Conservation (phyloP, 345 rosid species). For the Euclidium syriacum region DNA sequence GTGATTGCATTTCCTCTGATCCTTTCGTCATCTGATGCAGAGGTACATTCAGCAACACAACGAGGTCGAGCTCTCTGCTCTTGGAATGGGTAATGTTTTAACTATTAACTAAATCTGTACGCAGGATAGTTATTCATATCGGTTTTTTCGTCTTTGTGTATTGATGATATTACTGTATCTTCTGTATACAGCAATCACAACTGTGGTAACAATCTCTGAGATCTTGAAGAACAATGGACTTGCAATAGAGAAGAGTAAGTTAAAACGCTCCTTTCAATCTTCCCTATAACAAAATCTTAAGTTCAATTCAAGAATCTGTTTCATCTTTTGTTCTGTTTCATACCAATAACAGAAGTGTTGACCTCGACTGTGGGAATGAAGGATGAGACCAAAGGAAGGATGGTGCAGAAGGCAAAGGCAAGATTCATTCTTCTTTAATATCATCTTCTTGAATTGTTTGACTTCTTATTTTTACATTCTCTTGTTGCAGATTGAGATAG, state of each 20-base stretch:
- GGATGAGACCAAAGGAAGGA: conserved; percentile 71
- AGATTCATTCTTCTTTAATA: neutral
- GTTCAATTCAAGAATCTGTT: neutral
- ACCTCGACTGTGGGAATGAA: conserved; percentile 87
- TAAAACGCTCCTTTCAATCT: neutral
- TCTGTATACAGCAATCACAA: conserved; percentile 50
- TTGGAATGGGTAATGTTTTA: conserved; percentile 73
- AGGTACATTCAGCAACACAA: conserved; percentile 84
- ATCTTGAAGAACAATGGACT: conserved; percentile 89
- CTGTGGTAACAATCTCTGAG: conserved; percentile 82
- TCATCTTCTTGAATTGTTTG: neutral
- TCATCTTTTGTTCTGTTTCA: neutral
- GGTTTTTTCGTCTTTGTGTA: neutral
- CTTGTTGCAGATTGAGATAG: conserved; percentile 56
- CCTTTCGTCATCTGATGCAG: conserved; percentile 33
- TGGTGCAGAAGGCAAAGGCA: conserved; percentile 90
- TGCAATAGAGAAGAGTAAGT: conserved; percentile 81
- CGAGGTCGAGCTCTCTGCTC: conserved; percentile 90
- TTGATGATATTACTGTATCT: too few relatives aligned
- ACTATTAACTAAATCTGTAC: neutral
- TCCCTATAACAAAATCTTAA: neutral
- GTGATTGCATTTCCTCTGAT: neutral
- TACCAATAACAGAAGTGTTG: conserved; percentile 59
- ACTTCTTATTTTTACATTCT: neutral
- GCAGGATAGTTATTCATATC: neutral